Evolutionary conservation across 179 eudicot species (phyloP).

Genomic region (Patellifolia procumbens): DNA sequence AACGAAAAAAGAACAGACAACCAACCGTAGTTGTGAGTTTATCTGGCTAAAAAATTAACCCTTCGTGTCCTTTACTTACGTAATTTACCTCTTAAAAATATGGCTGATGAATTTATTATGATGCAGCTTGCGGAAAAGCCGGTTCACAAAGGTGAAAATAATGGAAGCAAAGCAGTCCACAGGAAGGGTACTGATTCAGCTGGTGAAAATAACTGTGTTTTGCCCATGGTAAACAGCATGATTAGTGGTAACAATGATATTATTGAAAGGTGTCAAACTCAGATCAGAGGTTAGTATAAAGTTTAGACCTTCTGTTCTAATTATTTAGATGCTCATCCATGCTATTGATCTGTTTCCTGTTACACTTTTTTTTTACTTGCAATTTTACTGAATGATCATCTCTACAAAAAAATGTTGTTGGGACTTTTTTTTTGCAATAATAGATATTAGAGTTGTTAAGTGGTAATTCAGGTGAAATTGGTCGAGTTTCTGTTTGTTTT

Average conservation of each 20-base stretch:
- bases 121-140: slow-evolving; percentile 42
- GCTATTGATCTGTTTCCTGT: neutral
- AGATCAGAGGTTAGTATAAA: slow-evolving; percentile 40
- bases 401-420: neutral
- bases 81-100: neutral
- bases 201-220: slow-evolving; percentile 20
- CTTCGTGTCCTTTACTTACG: neutral
- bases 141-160: slow-evolving; percentile 28
- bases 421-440: neutral
- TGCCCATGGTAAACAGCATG: slow-evolving; percentile 16
- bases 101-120: slow-evolving; percentile 2
- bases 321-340: neutral
- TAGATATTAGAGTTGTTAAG: no score
- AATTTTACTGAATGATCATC: neutral
- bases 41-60: slow-evolving; percentile 4
- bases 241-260: slow-evolving; percentile 29
- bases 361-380: neutral
- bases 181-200: slow-evolving; percentile 16
- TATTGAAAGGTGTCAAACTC: slow-evolving; percentile 25
- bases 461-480: no score
- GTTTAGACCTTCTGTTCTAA: neutral
- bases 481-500: no score
- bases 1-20: slow-evolving; percentile 32
- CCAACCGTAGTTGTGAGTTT: slow-evolving; percentile 41
- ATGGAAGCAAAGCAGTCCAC: neutral